Conservation (phyloP, 768 basidiomycete genomes). For the Lactarius hatsudake region DNA sequence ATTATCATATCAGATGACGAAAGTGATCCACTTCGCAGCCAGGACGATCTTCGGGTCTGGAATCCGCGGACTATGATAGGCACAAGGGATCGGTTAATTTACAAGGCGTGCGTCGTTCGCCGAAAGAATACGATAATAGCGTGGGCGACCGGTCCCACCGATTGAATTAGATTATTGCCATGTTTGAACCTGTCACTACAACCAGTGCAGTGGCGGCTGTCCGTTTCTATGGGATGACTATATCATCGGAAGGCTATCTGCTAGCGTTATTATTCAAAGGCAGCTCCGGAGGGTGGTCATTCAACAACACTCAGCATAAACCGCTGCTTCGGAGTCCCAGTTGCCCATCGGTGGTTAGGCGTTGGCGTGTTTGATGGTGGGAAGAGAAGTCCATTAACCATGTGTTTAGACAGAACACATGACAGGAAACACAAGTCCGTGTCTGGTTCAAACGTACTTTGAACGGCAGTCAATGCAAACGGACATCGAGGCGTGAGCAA, state of each 20-base stretch:
- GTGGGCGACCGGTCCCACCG: neutral
- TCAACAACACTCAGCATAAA: neutral
- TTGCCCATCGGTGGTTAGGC: neutral
- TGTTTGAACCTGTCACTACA: neutral
- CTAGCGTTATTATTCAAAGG: neutral
- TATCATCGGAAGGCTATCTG: conserved; percentile 8
- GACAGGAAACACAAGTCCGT: neutral
- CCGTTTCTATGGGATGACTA: conserved; percentile 1
- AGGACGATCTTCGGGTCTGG: too few relatives aligned
- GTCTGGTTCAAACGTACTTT: neutral
- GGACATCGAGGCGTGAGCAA: neutral
- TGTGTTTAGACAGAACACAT: neutral
- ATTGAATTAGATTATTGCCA: neutral
- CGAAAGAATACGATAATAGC: conserved; percentile 1
- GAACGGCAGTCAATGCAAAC: too few relatives aligned
- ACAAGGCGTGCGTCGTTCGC: neutral
- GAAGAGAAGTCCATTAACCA: neutral
- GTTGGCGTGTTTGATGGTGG: neutral
- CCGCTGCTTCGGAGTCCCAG: neutral
- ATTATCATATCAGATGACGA: neutral
- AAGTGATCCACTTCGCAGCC: neutral
- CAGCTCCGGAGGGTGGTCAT: neutral
- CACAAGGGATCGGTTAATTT: neutral
- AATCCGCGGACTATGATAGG: neutral
- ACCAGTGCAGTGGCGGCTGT: neutral